Evolutionary conservation across 331 rosid species (phyloP), one percentile per base, ranked within the genome.

Genomic region (Dryas integrifolia): DNA sequence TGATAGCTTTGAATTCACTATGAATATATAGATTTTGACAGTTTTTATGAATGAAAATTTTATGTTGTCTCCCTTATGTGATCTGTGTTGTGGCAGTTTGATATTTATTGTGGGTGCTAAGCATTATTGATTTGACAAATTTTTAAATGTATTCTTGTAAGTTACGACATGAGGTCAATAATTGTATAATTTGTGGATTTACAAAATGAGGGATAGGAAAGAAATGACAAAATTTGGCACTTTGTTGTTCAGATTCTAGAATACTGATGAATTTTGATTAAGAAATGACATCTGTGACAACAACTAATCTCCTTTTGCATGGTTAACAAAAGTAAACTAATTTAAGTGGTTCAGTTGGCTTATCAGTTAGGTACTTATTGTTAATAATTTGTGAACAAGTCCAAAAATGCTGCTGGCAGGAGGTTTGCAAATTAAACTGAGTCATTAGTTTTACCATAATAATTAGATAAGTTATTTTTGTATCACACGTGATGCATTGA

Each of bases 1-100:
- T 61, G 11, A 62, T 40, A n/a, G 41, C 3, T 8, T 61, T 15
- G 2, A 62, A 62, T 62, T 40, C 67, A 3, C 48, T 40, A 40
- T 62, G 67, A 62, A 62, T n/a, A 59, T 46, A 58, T 7, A 44
- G 46, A 71, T 58, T 64, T 64, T 64, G 69, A 16, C 53, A 5
- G 15, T 6, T n/a, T 9, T 16, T 44, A 3, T 44, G 9, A n/a
- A 64, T 10, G 13, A 0, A 15, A 64, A 39, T 4, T 62, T 15
- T 48, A 11, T 15, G 12, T 35, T 14, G 10, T 9, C 5, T 62
- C n/a, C 7, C 26, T 3, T 40, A n/a, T 62, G 7, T 62, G 67
- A 5, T 40, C 7, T 62, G 7, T 62, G 67, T 8, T 41, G 3
- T 39, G n/a, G 30, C 49, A 40, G 67, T 62, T 35, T 6, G 44